Conservation (phyloP, 2,329 filamentous ascomycete species). For the Drechslerella coelobrocha region DNA sequence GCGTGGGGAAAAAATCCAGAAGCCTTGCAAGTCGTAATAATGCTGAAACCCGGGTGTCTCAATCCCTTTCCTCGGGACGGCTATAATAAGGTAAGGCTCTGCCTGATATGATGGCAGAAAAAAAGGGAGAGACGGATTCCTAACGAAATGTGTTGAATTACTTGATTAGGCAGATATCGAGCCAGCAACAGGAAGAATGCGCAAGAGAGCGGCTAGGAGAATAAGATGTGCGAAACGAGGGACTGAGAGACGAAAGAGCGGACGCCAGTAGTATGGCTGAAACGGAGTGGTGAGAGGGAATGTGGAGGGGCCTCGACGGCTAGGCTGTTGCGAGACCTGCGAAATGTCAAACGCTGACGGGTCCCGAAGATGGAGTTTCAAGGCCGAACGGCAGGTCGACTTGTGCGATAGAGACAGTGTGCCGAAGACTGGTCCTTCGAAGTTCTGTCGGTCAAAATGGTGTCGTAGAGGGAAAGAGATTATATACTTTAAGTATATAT, state of each 20-base stretch:
- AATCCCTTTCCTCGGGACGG: slow-evolving; percentile 19
- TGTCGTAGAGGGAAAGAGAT: too few relatives aligned
- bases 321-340: not conserved
- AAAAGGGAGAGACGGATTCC: slow-evolving; percentile 24
- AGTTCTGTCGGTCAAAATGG: too few relatives aligned
- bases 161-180: slow-evolving; percentile 48
- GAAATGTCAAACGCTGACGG: not conserved
- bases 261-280: slow-evolving; percentile 43
- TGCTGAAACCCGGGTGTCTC: slow-evolving; percentile 50
- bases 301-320: slow-evolving; percentile 10
- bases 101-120: slow-evolving; percentile 11
- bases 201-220: not conserved
- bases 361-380: slow-evolving; percentile 16
- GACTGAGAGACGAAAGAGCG: slow-evolving; percentile 33
- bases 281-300: slow-evolving; percentile 7
- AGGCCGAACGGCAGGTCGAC: slow-evolving; percentile 11
- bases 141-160: slow-evolving; percentile 49
- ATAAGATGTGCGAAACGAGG: slow-evolving; percentile 19
- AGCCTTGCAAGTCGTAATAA: slow-evolving; percentile 10
- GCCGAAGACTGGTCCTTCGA: too few relatives aligned
- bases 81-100: slow-evolving; percentile 11
- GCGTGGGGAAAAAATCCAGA: not conserved
- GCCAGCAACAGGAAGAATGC: slow-evolving; percentile 44
- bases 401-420: not conserved
- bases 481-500: too few relatives aligned